A percentile compares a stretch with the other conserved stretches of the same genome.
Conservation (phyloP, 768 basidiomycete species). For the Lentinula edodes region DNA sequence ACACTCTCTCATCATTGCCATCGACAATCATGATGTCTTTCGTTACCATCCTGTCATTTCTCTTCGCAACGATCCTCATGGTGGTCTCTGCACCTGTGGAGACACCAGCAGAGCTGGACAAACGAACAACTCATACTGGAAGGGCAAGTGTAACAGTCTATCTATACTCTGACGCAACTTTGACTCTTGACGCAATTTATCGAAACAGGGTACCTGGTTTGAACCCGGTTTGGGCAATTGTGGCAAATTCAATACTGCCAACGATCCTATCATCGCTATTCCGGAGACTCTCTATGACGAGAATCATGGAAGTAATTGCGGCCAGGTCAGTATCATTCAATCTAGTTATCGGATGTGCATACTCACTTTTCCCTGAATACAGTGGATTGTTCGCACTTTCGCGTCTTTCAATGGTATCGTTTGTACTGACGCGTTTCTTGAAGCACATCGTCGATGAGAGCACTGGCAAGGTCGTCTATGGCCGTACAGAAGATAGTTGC, state of each 20-base stretch:
- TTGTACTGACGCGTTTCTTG: not conserved
- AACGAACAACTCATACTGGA: conserved; percentile 49
- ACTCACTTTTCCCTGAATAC: not conserved
- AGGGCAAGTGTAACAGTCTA: conserved; percentile 35
- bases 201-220: conserved; percentile 62
- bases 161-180: too few species aligned
- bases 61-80: conserved; percentile 38
- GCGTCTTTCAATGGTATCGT: not conserved
- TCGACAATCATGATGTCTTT: conserved; percentile 20
- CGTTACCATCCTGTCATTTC: conserved; percentile 27
- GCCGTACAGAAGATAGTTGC: conserved; percentile 3
- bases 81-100: conserved; percentile 33
- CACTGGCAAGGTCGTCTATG: conserved; percentile 1
- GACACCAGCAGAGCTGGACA: conserved; percentile 30
- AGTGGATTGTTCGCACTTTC: conserved; percentile 2
- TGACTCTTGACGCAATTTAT: too few species aligned
- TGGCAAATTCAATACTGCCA: conserved; percentile 42
- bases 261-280: conserved; percentile 59
- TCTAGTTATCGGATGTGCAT: not conserved
- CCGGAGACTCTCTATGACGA: conserved; percentile 45
- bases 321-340: conserved; percentile 37
- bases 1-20: not conserved
- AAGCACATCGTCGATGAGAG: not conserved
- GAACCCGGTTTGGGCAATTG: conserved; percentile 59
- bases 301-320: conserved; percentile 50